These are phyloP conservation scores for Gentiana macrophylla DNA, from an alignment of 257 asterid species.

Conservation along the genomic window DNA sequence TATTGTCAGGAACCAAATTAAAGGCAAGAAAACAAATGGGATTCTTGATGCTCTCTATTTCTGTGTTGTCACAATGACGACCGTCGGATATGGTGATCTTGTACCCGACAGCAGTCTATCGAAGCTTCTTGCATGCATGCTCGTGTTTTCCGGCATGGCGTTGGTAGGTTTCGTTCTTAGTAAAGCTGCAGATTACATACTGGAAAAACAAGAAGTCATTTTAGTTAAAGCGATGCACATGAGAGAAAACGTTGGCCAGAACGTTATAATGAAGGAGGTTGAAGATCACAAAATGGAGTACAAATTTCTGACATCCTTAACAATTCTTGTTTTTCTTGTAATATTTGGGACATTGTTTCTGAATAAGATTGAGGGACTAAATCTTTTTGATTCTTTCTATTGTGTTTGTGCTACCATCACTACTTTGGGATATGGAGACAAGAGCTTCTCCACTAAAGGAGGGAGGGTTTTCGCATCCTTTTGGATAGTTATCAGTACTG, in stretches of 20 bases:
- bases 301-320: slow-evolving; percentile 29
- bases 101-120: slow-evolving; percentile 49
- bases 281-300: slow-evolving; percentile 41
- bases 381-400: slow-evolving; percentile 56
- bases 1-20: slow-evolving; percentile 40
- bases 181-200: slow-evolving; percentile 62
- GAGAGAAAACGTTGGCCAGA: slow-evolving; percentile 23
- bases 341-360: slow-evolving; percentile 39
- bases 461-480: slow-evolving; percentile 71
- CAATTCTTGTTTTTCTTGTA: slow-evolving; percentile 29
- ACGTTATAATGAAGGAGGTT: slow-evolving; percentile 43
- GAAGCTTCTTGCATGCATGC: slow-evolving; percentile 52
- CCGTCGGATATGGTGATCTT: slow-evolving; percentile 88
- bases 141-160: slow-evolving; percentile 68
- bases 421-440: slow-evolving; percentile 83
- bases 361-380: slow-evolving; percentile 36
- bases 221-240: slow-evolving; percentile 48
- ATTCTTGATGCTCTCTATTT: slow-evolving; percentile 67
- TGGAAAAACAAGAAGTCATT: slow-evolving; percentile 61
- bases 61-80: slow-evolving; percentile 87
- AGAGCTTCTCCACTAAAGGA: slow-evolving; percentile 56
- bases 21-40: slow-evolving; percentile 61
- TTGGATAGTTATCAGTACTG: slow-evolving; percentile 69
- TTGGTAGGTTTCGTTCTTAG: slow-evolving; percentile 64
- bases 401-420: slow-evolving; percentile 71